These are phyloP conservation scores for Aspergillus brasiliensis DNA, from an alignment of 2,329 filamentous ascomycete species.

Conservation along the genomic window DNA sequence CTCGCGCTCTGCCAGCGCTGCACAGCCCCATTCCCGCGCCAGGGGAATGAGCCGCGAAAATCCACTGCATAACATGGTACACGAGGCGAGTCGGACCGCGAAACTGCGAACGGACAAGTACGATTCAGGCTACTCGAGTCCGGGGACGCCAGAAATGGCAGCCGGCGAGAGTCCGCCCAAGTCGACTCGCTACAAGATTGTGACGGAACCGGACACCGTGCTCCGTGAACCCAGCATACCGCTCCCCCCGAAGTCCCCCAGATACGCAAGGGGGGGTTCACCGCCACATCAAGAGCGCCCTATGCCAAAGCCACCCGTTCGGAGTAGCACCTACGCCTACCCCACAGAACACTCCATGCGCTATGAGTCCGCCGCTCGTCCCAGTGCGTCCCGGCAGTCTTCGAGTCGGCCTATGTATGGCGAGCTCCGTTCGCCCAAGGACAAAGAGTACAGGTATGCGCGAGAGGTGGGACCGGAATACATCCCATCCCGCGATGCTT, in stretches of 20 bases:
- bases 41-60: constrained; percentile 30
- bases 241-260: constrained; percentile 24
- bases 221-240: constrained; percentile 30
- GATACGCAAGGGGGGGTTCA: constrained; percentile 31
- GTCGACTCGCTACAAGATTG: constrained; percentile 37
- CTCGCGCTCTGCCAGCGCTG: constrained; percentile 35
- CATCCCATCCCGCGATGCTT: constrained; percentile 19
- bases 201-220: constrained; percentile 30
- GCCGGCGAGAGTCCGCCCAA: constrained; percentile 37
- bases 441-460: constrained; percentile 33
- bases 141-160: constrained; percentile 45
- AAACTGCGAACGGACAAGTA: constrained; percentile 42
- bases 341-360: constrained; percentile 24
- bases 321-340: constrained; percentile 34
- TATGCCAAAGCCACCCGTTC: constrained; percentile 24
- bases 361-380: constrained; percentile 24
- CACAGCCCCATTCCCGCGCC: constrained; percentile 28
- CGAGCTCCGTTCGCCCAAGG: constrained; percentile 26
- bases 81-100: constrained; percentile 35
- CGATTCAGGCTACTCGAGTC: constrained; percentile 51
- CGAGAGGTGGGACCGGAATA: constrained; percentile 31
- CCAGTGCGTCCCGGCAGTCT: constrained; percentile 16
- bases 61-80: constrained; percentile 28
- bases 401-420: constrained; percentile 20
- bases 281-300: constrained; percentile 31